Evolutionary conservation across 2,329 filamentous ascomycete genomes (phyloP).

Genomic region (Epichloe aotearoae): DNA sequence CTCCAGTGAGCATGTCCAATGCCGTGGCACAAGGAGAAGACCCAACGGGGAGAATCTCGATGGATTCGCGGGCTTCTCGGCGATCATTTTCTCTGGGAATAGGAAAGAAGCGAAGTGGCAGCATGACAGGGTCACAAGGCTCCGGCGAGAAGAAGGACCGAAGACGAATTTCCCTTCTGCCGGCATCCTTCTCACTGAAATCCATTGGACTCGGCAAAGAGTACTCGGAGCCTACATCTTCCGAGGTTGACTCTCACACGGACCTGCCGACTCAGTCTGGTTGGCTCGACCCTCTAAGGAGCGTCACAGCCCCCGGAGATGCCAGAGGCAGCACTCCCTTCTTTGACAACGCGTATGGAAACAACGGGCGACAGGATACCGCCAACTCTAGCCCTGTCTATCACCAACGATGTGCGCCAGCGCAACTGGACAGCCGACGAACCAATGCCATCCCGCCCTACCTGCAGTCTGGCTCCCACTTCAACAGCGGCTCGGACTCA

Average conservation of each 20-base stretch:
- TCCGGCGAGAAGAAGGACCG: slow-evolving; percentile 44
- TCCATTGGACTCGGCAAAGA: slow-evolving; percentile 49
- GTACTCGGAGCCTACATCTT: slow-evolving; percentile 22
- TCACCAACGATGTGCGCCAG: slow-evolving; percentile 29
- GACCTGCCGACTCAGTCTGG: slow-evolving; percentile 39
- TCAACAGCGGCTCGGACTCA: slow-evolving; percentile 40
- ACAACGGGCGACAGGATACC: slow-evolving; percentile 22
- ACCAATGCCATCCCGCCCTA: slow-evolving; percentile 33
- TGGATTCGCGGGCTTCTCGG: slow-evolving; percentile 54
- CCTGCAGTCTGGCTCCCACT: slow-evolving; percentile 29
- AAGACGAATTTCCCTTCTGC: slow-evolving; percentile 59
- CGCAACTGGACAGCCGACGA: slow-evolving; percentile 24
- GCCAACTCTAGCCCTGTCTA: slow-evolving; percentile 23
- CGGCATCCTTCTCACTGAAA: slow-evolving; percentile 49
- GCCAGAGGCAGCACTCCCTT: slow-evolving; percentile 23
- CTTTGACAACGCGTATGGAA: slow-evolving; percentile 27
- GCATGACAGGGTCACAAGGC: slow-evolving; percentile 42
- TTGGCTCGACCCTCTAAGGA: slow-evolving; percentile 16
- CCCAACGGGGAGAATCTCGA: slow-evolving; percentile 41
- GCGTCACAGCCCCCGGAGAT: slow-evolving; percentile 23
- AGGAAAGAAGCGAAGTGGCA: slow-evolving; percentile 58
- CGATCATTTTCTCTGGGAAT: slow-evolving; percentile 59
- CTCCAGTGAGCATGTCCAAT: slow-evolving; percentile 82
- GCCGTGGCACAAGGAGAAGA: slow-evolving; percentile 47
- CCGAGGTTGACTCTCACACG: slow-evolving; percentile 36